phyloP scores from a whole-genome alignment of 257 asterid genomes.

The Plantago ovata region DNA sequence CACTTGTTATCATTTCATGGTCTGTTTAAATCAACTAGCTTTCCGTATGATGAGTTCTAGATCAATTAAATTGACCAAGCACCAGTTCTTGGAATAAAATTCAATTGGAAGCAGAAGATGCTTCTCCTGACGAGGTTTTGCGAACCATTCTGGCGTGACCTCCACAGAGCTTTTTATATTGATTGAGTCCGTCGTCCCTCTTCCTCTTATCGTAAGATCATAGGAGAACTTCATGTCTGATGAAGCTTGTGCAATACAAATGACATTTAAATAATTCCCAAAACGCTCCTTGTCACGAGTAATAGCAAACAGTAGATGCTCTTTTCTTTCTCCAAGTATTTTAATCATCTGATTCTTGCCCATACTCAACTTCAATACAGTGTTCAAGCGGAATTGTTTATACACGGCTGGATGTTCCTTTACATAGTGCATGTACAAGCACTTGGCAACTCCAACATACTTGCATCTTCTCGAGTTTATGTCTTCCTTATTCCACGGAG shows the following conservation, averaged over 20 bases:
- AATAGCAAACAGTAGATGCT: no score
- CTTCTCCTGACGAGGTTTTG: conserved; percentile 20
- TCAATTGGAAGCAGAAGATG: conserved; percentile 48
- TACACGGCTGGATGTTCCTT: conserved; percentile 25
- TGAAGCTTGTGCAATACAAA: no score
- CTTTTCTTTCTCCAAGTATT: no score
- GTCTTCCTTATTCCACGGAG: no score
- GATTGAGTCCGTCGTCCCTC: no score
- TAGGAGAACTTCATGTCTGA: no score
- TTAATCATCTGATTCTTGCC: conserved; percentile 30
- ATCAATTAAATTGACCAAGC: no score
- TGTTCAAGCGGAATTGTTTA: conserved; percentile 23
- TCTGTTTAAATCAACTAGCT: neutral
- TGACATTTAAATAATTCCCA: no score
- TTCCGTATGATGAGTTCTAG: neutral
- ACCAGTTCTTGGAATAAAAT: conserved; percentile 8
- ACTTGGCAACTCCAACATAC: conserved; percentile 25
- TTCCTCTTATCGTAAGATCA: no score
- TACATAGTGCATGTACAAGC: conserved; percentile 40
- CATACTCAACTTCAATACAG: conserved; percentile 32
- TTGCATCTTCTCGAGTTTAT: conserved; percentile 31
- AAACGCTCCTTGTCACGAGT: no score
- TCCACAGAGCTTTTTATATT: no score
- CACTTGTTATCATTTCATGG: no score
- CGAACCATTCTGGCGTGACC: conserved; percentile 27